Base-by-base conservation (phyloP, 257 asterid species). In the Knoxia roxburghii region DNA sequence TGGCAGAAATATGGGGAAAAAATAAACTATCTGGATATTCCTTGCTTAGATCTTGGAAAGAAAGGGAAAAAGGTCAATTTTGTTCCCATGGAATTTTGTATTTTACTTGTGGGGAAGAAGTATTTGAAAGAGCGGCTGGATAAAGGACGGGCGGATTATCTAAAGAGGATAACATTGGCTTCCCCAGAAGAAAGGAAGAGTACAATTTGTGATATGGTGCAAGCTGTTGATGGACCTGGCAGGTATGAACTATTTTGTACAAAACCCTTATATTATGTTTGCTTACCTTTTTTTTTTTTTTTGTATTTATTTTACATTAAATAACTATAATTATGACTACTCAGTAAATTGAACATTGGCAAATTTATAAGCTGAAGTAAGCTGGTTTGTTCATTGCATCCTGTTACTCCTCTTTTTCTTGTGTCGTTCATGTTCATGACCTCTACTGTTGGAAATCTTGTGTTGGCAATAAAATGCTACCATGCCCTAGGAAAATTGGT, bases 31-130 rank as follows among this genome's bases (percentile, higher is more conserved):
- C 72, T 59, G 61, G 75, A 73, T 66, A 77, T 85, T 7, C 95
- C 95, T 64, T 85, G 89, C 66, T 79, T 87, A 76, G 77, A 82
- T 67, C 67, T 87, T 62, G 87, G 91, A 29, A 83, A 77, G n/a
- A n/a, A n/a, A 67, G 73, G 66, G 37, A 69, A 59, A 64, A 68
- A 77, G 72, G 70, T 49, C 29, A 86, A 82, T 72, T 75, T 78
- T 70, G 87, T 87, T 27, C 95, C 96, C 0, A 76, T 89, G 84
- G 95, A 89, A 77, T 79, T 85, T 32, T 89, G 96, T 73, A 67
- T 80, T 68, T 78, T 89, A 80, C 76, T 73, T 15, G 85, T 73
- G 77, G 96, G 96, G 41, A 95, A 89, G 53, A 71, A 82, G 56
- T 86, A 73, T 71, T 81, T 78, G 2, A 86, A 82, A 74, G 96